These are phyloP conservation scores for Hypoxylon sp. DNA, from an alignment of 2,329 filamentous ascomycete species.

Conservation along the genomic window DNA sequence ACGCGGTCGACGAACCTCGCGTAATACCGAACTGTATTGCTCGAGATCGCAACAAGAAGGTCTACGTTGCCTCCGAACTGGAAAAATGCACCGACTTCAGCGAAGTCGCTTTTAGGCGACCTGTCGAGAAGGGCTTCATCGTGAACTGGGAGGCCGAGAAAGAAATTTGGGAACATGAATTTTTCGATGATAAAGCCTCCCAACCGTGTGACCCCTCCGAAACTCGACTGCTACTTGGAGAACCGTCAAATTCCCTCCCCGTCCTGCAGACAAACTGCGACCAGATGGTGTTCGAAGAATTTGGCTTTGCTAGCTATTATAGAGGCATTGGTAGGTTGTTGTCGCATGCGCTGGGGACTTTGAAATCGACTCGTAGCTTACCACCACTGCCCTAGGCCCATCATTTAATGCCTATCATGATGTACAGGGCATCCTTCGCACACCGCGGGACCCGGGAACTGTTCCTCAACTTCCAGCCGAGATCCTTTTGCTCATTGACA, in stretches of 20 bases:
- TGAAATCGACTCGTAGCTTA: slow-evolving; percentile 12
- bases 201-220: slow-evolving; percentile 81
- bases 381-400: slow-evolving; percentile 66
- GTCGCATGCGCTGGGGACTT: not conserved
- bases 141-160: slow-evolving; percentile 98
- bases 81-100: slow-evolving; percentile 88
- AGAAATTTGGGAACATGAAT: slow-evolving; percentile 93
- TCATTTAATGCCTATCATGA: slow-evolving; percentile 88
- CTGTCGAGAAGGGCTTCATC: slow-evolving; percentile 93
- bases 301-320: slow-evolving; percentile 89
- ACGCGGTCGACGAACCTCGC: slow-evolving; percentile 68
- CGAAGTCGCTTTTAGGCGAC: slow-evolving; percentile 87
- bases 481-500: slow-evolving; percentile 89
- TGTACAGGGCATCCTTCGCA: slow-evolving; percentile 77
- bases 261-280: slow-evolving; percentile 91
- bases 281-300: slow-evolving; percentile 98
- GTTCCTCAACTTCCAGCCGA: slow-evolving; percentile 74
- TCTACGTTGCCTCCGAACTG: slow-evolving; percentile 85
- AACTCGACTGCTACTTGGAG: slow-evolving; percentile 86
- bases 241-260: slow-evolving; percentile 86
- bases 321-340: slow-evolving; percentile 74
- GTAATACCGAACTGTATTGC: slow-evolving; percentile 91
- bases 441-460: slow-evolving; percentile 64
- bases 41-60: slow-evolving; percentile 82
- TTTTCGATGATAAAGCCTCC: slow-evolving; percentile 79